Evolutionary conservation across 768 basidiomycete genomes (phyloP).

Genomic region (Dendrothele bispora): DNA sequence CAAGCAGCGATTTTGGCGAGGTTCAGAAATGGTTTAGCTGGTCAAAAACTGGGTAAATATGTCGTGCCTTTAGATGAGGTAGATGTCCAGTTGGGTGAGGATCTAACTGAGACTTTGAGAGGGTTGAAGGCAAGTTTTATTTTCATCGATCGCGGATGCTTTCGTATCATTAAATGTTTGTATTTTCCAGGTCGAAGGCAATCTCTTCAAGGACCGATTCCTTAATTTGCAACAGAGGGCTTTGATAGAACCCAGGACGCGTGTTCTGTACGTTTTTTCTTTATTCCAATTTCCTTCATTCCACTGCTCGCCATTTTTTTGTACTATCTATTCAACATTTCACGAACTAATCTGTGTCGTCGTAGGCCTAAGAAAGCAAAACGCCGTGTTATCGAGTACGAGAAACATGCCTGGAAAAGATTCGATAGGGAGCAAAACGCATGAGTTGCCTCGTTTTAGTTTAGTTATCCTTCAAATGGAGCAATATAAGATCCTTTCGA

Average conservation of each 20-base stretch:
- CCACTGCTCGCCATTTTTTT: not conserved
- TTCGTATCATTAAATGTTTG: not conserved
- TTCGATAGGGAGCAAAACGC: slow-evolving; percentile 44
- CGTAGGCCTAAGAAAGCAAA: slow-evolving; percentile 53
- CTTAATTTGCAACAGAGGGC: slow-evolving; percentile 85
- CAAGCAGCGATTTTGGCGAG: too few relatives aligned
- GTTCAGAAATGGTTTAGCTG: slow-evolving; percentile 58
- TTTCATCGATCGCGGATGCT: not conserved
- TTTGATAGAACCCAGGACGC: slow-evolving; percentile 83
- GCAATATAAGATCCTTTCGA: too few relatives aligned
- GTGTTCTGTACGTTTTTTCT: slow-evolving; percentile 57
- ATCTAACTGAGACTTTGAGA: slow-evolving; percentile 81
- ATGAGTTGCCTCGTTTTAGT: too few relatives aligned
- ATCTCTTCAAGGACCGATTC: slow-evolving; percentile 88
- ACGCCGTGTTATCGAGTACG: slow-evolving; percentile 60
- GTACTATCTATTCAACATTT: slow-evolving; percentile 26
- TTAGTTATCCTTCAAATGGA: too few relatives aligned
- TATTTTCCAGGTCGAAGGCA: slow-evolving; percentile 90
- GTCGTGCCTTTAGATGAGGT: slow-evolving; percentile 65
- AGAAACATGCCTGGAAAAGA: slow-evolving; percentile 79
- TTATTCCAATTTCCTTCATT: not conserved
- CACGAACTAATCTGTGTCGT: slow-evolving; percentile 24
- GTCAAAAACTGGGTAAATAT: slow-evolving; percentile 79
- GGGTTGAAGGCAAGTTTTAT: slow-evolving; percentile 67
- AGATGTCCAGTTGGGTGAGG: slow-evolving; percentile 89